phyloP scores from a whole-genome alignment of 2,329 filamentous ascomycete species.

The Gremmenia infestans region DNA sequence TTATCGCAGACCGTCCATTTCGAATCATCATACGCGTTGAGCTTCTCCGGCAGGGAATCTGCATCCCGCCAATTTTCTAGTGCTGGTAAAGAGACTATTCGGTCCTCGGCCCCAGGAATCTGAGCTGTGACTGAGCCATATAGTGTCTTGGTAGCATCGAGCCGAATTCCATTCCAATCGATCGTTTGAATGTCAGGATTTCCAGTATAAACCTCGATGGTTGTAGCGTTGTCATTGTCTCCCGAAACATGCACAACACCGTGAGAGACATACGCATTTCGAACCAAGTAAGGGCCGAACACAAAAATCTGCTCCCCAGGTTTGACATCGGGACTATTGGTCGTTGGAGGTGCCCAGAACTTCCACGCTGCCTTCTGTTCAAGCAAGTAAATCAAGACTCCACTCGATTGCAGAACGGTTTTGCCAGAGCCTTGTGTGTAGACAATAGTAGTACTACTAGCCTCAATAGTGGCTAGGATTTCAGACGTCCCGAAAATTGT shows the following conservation, averaged over 20 bases:
- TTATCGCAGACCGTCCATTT: conserved; percentile 47
- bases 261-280: conserved; percentile 34
- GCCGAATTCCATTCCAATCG: conserved; percentile 41
- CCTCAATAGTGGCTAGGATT: conserved; percentile 29
- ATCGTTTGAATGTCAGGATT: conserved; percentile 36
- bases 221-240: conserved; percentile 37
- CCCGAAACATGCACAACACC: conserved; percentile 35
- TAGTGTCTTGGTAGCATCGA: conserved; percentile 34
- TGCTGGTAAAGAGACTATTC: conserved; percentile 39
- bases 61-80: conserved; percentile 44
- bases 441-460: conserved; percentile 33
- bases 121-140: conserved; percentile 42
- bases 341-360: conserved; percentile 49
- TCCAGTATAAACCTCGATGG: conserved; percentile 40
- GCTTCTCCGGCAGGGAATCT: conserved; percentile 45
- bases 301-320: conserved; percentile 43
- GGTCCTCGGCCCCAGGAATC: conserved; percentile 36
- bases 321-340: conserved; percentile 39
- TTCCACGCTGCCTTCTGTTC: conserved; percentile 50
- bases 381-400: conserved; percentile 46
- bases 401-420: conserved; percentile 45
- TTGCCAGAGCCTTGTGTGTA: conserved; percentile 44
- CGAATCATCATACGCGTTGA: conserved; percentile 44
- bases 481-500: conserved; percentile 37
- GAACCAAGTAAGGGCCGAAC: conserved; percentile 41